Evolutionary conservation across 495 filamentous ascomycete species (phyloP).

Genomic region (Glarea lozoyensis): DNA sequence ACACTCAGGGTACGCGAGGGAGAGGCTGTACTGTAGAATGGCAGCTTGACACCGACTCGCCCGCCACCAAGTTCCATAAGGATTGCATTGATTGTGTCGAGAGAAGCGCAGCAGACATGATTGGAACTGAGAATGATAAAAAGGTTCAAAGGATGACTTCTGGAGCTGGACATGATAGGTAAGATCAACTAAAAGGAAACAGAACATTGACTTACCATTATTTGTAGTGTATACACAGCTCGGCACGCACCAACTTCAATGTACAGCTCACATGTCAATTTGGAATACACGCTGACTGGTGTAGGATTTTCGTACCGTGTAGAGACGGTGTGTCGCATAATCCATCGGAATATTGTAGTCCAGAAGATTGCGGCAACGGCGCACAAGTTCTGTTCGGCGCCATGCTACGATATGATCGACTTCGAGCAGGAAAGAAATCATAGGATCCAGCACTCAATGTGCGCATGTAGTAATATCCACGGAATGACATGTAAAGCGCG

Average conservation of each 20-base stretch:
- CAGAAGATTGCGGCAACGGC: conserved; percentile 29
- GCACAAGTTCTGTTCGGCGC: conserved; percentile 19
- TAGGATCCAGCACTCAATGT: too few relatives aligned
- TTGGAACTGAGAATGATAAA: conserved; percentile 27
- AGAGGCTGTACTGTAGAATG: conserved; percentile 50
- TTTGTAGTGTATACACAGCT: conserved; percentile 17
- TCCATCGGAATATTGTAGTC: conserved; percentile 37
- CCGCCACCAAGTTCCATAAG: conserved; percentile 58
- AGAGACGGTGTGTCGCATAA: conserved; percentile 38
- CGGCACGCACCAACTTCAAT: conserved; percentile 34
- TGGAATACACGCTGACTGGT: conserved; percentile 2
- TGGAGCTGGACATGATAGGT: conserved; percentile 36
- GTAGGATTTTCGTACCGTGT: conserved; percentile 38
- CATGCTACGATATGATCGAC: conserved; percentile 19
- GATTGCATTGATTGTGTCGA: conserved; percentile 62
- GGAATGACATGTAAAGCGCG: neutral
- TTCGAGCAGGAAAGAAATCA: conserved; percentile 16
- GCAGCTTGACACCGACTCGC: conserved; percentile 52
- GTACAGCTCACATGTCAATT: conserved; percentile 6
- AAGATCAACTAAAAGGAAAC: neutral
- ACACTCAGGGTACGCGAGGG: conserved; percentile 32
- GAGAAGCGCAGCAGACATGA: conserved; percentile 47
- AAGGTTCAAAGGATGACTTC: conserved; percentile 43
- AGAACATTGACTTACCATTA: conserved; percentile 1
- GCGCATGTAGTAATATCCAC: too few relatives aligned